These are phyloP conservation scores for Schizonepeta tenuifolia DNA, from an alignment of 257 asterid species.

Conservation along the genomic window DNA sequence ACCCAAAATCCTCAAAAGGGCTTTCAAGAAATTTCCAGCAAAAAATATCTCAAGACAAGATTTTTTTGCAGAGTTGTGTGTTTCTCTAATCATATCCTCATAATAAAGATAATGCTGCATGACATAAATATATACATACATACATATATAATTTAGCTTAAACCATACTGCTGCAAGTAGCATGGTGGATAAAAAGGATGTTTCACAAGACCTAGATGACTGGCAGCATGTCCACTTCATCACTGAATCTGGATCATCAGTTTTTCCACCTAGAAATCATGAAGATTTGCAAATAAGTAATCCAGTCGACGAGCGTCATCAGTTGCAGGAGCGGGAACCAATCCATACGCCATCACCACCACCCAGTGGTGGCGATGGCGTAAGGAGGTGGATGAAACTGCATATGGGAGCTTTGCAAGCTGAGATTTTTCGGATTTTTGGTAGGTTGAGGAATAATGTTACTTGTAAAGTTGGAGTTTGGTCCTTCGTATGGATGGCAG, in stretches of 20 bases:
- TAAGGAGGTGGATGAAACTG: constrained; percentile 34
- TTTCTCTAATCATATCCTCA: constrained; percentile 34
- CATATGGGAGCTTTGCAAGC: constrained; percentile 33
- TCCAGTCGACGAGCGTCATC: constrained; percentile 23
- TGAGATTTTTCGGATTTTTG: constrained; percentile 33
- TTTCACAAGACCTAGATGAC: constrained; percentile 46
- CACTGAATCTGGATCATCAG: constrained; percentile 21
- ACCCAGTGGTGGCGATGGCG: constrained; percentile 21
- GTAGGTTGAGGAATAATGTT: constrained; percentile 32
- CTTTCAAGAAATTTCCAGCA: constrained; percentile 38
- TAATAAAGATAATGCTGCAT: constrained; percentile 39
- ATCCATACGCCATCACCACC: not conserved
- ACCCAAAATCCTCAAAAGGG: constrained; percentile 21
- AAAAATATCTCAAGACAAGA: constrained; percentile 34
- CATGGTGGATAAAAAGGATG: constrained; percentile 66
- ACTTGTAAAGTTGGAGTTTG: constrained; percentile 37
- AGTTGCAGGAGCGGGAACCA: constrained; percentile 28
- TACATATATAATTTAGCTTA: not conserved
- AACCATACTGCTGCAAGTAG: not conserved
- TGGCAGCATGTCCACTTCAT: constrained; percentile 56
- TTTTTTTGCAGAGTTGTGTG: constrained; percentile 16
- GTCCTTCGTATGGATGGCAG: constrained; percentile 42
- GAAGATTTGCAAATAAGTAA: constrained; percentile 44
- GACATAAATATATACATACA: not conserved
- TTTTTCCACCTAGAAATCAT: constrained; percentile 51